Evolutionary conservation across 257 asterid species (phyloP), one percentile per base, ranked within the genome.

Genomic region (Solanum sejunctum): DNA sequence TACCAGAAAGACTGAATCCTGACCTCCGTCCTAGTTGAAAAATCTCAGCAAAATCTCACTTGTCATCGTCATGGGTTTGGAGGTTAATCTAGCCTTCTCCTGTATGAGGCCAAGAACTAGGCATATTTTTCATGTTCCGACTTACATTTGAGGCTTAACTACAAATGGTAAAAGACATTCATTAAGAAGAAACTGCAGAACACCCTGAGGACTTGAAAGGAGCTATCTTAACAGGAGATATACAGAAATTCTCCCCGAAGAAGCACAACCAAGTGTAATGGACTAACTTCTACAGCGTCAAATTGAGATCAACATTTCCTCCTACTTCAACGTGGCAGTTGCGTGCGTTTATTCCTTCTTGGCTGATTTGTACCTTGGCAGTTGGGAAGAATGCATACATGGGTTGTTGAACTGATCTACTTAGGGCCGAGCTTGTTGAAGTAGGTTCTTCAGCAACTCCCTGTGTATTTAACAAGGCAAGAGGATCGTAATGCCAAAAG

Each of bases 271-370:
- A 10, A 12, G 60, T 49, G 49, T 82, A 56, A 86, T 85, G 87
- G 61, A 80, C 85, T 23, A 86, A 67, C 45, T 58, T 87, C 84
- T 89, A 95, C 32, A 95, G 90, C 91, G 91, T 95, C 82, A 95
- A 88, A 89, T 88, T 91, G 72, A 94, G 98, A 91, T 95, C 98
- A 82, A 94, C 85, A 1, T 75, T 82, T 81, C 90, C 93, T 60
- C 88, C 90, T 82, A 81, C 90, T 75, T 88, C 92, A 55, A 86
- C 89, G 12, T 87, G 83, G 82, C 89, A 85, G 47, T 63, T 86
- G 86, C 88, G 81, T 20, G 61, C 84, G 64, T 77, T 41, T 11
- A 77, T 84, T 54, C 91, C 61, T 20, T 75, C 83, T 70, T 87
- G 89, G 72, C 84, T 86, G n/a, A 8, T 82, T 75, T 83, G 90